Evolutionary conservation across 495 filamentous ascomycete genomes (phyloP), one percentile per base, ranked within the genome.

Genomic region (Aspergillus mulundensis): DNA sequence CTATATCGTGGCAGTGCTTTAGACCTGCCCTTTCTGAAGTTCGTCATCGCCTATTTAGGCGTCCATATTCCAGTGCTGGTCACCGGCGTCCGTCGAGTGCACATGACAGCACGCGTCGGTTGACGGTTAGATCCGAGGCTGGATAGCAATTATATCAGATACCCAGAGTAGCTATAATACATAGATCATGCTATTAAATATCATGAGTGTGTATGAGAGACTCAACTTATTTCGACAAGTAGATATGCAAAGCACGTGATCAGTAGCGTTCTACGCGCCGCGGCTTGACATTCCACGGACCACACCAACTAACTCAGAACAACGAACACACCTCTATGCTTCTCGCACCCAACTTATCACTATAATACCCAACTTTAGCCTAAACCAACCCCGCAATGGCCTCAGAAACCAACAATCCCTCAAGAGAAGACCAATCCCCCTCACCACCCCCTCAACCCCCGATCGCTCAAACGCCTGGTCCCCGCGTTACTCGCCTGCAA

Each of bases 401-500:
- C 20, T 38, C 50, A 48, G 38, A 61, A 19, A 7, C 52, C 38
- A 58, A 28, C 16, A 49, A 50, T 6, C 47, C 48, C 30, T 18
- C 23, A 14, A 39, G 38, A 44, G 41, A 39, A 47, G 58, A 57
- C 6, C 50, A 65, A 39, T 77, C 75, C 18, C 73, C 74, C 21
- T 78, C 84, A 5, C 85, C 82, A n/a, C 68, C 80, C 3, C 80
- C 81, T 20, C 66, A 73, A 25, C 76, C 82, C 12, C 85, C 85
- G 36, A 74, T 81, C 30, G 64, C 84, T 19, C 72, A 77, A 59
- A 78, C 85, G 1, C 89, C 88, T 0, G 91, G 91, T 44, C 85
- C 81, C 5, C 90, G 90, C 72, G 91, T 91, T 16, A 69, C 79
- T 15, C 81, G 83, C 36, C 78, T 97, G 36, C 78, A 84, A 59